Evolutionary conservation across 2,329 filamentous ascomycete genomes (phyloP).

Genomic region (Calonectria honghensis): DNA sequence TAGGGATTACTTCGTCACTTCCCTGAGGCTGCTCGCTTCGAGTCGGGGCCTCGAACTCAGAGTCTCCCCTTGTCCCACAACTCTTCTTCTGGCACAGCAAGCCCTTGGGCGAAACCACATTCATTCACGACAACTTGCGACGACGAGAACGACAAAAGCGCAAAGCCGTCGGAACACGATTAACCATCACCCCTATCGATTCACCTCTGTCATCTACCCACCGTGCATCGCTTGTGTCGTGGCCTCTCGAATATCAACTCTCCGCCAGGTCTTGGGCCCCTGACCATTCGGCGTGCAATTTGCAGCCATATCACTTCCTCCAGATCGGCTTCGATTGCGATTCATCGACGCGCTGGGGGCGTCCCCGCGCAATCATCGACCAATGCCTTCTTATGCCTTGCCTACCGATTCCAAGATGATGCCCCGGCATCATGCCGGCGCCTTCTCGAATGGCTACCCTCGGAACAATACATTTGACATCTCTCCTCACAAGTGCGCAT

Average conservation of each 20-base stretch:
- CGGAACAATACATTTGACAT: slow-evolving; percentile 88
- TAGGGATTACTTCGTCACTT: slow-evolving; percentile 47
- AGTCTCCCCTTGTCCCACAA: slow-evolving; percentile 49
- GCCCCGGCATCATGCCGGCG: slow-evolving; percentile 85
- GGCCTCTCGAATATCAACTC: slow-evolving; percentile 33
- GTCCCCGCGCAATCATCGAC: slow-evolving; percentile 46
- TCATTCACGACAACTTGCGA: slow-evolving; percentile 26
- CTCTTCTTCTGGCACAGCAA: slow-evolving; percentile 29
- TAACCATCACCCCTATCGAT: slow-evolving; percentile 14
- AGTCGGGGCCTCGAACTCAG: slow-evolving; percentile 37
- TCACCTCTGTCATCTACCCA: slow-evolving; percentile 5
- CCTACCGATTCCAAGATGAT: slow-evolving; percentile 78
- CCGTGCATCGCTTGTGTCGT: slow-evolving; percentile 29
- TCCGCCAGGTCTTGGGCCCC: slow-evolving; percentile 20
- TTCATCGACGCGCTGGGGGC: slow-evolving; percentile 47
- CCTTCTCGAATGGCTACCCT: slow-evolving; percentile 90
- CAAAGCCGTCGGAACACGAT: slow-evolving; percentile 3
- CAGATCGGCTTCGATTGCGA: slow-evolving; percentile 30
- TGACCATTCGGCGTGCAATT: slow-evolving; percentile 19
- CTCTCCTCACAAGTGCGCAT: slow-evolving; percentile 88
- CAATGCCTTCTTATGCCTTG: slow-evolving; percentile 59
- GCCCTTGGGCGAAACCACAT: slow-evolving; percentile 17
- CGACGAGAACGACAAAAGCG: slow-evolving; percentile 12
- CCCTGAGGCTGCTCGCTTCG: slow-evolving; percentile 44
- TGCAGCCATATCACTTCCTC: slow-evolving; percentile 9